Evolutionary conservation across 345 rosid species (phyloP), one percentile per base, ranked within the genome.

Genomic region (Murraya paniculata): DNA sequence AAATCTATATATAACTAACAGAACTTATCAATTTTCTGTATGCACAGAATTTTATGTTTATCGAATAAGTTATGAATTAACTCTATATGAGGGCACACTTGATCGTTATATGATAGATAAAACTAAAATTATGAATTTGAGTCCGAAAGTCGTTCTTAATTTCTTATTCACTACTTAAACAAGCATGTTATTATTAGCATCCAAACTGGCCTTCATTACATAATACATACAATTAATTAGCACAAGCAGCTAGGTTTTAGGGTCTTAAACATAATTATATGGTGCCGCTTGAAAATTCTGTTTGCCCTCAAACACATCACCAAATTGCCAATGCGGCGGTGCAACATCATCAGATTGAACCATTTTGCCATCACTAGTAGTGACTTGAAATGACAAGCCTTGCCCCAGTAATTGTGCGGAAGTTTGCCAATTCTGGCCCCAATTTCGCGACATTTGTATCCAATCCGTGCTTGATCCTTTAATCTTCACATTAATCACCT

Each of bases 401-500:
- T 81, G 78, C 24, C 84, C 74, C 1, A 36, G 6, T 11, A 77
- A 48, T 2, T 4, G 45, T 2, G 1, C 33, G 2, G 27, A 59
- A 61, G 39, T 62, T 60, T 67, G 62, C 77, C 78, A 77, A 25
- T 72, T 81, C 38, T 65, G 69, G 59, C 80, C 74, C 81, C 71
- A 75, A 5, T 64, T 45, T 50, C 78, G 19, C 7, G 61, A 45
- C 78, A 77, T 58, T n/a, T 41, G 70, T 57, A 58, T 66, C 78
- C 81, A 77, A 28, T 2, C 39, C 3, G 84, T 64, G 7, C 27
- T 48, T 14, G 78, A 72, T 10, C 83, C 86, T 70, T 79, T 86
- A 22, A 86, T 72, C 83, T 81, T 79, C 64, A 83, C 80, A 21
- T 33, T 22, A 0, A 71, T 71, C 31, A 86, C 80, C 73, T 82